These are phyloP conservation scores for Rhododendron ovatum DNA, from an alignment of 148 eudicot species.

Conservation along the genomic window DNA sequence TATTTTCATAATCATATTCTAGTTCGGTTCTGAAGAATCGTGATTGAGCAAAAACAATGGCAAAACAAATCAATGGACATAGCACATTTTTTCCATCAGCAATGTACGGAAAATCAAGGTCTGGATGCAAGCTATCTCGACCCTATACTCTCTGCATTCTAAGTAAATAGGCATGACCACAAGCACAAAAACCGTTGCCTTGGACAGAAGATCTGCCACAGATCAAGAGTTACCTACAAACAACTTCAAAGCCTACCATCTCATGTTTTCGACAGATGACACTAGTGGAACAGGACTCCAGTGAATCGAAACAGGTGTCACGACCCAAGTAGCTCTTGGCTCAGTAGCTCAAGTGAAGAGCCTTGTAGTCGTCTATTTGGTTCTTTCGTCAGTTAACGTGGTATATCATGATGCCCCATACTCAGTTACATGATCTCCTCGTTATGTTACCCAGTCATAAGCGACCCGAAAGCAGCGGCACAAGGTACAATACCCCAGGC, in stretches of 20 bases:
- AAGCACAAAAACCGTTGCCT: neutral
- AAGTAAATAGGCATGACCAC: neutral
- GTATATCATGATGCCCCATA: neutral
- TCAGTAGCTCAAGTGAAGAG: neutral
- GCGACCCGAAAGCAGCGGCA: neutral
- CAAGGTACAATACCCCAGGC: neutral
- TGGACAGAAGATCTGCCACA: neutral
- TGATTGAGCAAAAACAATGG: slow-evolving; percentile 16
- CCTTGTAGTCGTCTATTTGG: neutral
- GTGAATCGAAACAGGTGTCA: neutral
- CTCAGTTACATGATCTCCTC: neutral
- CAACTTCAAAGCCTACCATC: neutral
- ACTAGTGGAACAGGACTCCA: neutral
- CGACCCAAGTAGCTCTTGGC: neutral
- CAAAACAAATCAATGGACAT: neutral
- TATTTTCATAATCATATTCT: no score
- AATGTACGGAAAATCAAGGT: neutral
- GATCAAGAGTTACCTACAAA: neutral
- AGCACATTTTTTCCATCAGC: neutral
- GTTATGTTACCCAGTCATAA: neutral
- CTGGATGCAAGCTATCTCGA: neutral
- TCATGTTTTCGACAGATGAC: neutral
- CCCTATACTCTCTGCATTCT: neutral
- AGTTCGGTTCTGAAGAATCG: slow-evolving; percentile 3
- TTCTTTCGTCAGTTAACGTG: neutral